Evolutionary conservation across 345 rosid species (phyloP), one percentile per base, ranked within the genome.

Genomic region (Combretum micranthum): DNA sequence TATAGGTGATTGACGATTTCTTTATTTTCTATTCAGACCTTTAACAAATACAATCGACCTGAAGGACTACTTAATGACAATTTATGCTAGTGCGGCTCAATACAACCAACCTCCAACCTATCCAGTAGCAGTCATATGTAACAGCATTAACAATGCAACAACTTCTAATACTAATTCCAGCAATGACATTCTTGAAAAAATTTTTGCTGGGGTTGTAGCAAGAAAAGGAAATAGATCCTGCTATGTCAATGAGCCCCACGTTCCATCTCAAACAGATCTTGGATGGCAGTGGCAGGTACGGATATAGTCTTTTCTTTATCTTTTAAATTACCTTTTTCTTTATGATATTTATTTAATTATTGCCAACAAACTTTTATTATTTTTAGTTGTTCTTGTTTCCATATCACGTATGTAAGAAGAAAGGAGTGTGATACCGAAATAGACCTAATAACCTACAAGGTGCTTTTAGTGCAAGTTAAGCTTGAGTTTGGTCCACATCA

Each of bases 251-350:
- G 53, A 54, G 43, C 71, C 43, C 20, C 7, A 37, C 9, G 44
- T 23, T 54, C 71, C 66, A 8, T n/a, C n/a, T n/a, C n/a, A n/a
- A n/a, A n/a, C n/a, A n/a, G 42, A 11, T 54, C 25, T 56, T 19
- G 79, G 74, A 1, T 81, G 81, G 76, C 60, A 42, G 20, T 78
- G 86, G 86, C 83, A 81, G 86, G 83, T 81, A 48, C 16, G n/a
- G n/a, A n/a, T 57, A 12, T 32, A 7, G 10, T 7, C 39, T 32
- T 5, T 1, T 32, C 7, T 32, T 32, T 11, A 32, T 32, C 39
- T 32, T 32, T 32, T 32, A 32, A 32, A 32, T 32, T 32, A 32
- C 9, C 9, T 32, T 32, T 32, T 7, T n/a, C 39, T 4, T 32
- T 32, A n/a, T n/a, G n/a, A n/a, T n/a, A n/a, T n/a, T n/a, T n/a